Evolutionary conservation across 129 eudicot species (phyloP), one percentile per base, ranked within the genome.

Genomic region (Centrapalus pauciflorus): DNA sequence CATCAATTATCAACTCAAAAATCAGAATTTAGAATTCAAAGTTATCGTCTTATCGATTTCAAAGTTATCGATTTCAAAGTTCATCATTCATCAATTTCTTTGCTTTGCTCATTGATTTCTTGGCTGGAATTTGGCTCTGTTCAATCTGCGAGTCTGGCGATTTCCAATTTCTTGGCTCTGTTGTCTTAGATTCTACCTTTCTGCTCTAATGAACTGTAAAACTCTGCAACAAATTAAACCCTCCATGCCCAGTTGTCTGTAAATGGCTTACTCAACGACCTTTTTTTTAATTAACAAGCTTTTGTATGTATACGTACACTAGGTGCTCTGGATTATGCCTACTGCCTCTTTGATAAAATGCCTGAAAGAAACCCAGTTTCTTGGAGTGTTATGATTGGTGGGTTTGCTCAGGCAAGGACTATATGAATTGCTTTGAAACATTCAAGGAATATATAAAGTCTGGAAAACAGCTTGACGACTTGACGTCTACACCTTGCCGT

Each of bases 361-460:
- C 48, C 72, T 32, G 82, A 69, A 26, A 73, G 84, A 88, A 72
- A 82, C 64, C 33, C 88, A 1, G 72, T 67, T 71, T 84, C 88
- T 26, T 87, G 95, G 95, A 79, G 95, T 77, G 84, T 82, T 70
- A 79, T 84, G 80, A 66, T 87, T 64, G 91, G 91, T 71, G 95
- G 95, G 57, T 84, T 69, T 82, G 80, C 86, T 7, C 84, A 82
- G 48, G 77, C 71, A 67, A 70, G 82, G 71, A 80, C n/a, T 67
- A 66, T 64, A 19, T 23, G 10, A 80, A 64, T 17, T 84, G 90
- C 41, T 87, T 73, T 33, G 70, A 71, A 32, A 77, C 69, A 14
- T 87, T 87, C 74, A 84, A 79, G 79, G 88, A 84, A 29, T 83
- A 76, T 74, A 16, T 84, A 3, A 67, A 84, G 59, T 87, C 82